Conservation (phyloP, 2,329 filamentous ascomycete species). For the Cercospora berteroae region DNA sequence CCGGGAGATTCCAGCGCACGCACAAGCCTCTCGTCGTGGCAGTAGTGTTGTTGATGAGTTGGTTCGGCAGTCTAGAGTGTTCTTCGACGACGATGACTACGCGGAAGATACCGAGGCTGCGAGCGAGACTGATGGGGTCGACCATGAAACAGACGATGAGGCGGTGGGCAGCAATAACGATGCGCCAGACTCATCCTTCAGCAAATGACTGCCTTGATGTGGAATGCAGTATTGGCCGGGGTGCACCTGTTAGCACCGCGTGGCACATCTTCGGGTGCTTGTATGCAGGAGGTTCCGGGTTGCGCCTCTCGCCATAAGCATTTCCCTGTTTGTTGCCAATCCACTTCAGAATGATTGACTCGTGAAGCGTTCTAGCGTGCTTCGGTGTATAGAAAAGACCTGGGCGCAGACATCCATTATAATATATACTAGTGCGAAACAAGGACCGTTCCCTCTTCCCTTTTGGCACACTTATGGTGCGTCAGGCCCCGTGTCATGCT, state of each 20-base stretch:
- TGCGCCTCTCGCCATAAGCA: not conserved
- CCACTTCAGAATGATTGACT: not conserved
- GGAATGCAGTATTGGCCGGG: conserved; percentile 1
- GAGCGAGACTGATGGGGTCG: conserved; percentile 12
- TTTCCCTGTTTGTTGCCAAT: not conserved
- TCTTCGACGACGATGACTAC: conserved; percentile 49
- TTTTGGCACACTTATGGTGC: not conserved
- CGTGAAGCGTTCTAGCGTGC: not conserved
- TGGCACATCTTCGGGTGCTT: not conserved
- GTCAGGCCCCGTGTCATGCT: not conserved
- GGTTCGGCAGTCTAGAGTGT: conserved; percentile 47
- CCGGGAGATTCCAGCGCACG: conserved; percentile 14
- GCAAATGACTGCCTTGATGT: not conserved
- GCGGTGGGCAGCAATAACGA: not conserved
- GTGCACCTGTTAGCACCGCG: not conserved
- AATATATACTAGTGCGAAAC: not conserved
- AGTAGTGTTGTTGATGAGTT: conserved; percentile 46
- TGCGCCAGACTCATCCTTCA: not conserved
- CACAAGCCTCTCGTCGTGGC: conserved; percentile 23
- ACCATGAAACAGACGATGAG: conserved; percentile 14
- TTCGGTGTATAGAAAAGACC: not conserved
- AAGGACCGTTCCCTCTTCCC: not conserved
- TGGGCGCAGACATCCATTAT: not conserved
- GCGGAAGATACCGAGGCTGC: conserved; percentile 30
- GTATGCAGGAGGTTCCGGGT: not conserved